These are phyloP conservation scores for Fusarium solani-melongenae DNA, from an alignment of 2,329 filamentous ascomycete species.

Conservation along the genomic window DNA sequence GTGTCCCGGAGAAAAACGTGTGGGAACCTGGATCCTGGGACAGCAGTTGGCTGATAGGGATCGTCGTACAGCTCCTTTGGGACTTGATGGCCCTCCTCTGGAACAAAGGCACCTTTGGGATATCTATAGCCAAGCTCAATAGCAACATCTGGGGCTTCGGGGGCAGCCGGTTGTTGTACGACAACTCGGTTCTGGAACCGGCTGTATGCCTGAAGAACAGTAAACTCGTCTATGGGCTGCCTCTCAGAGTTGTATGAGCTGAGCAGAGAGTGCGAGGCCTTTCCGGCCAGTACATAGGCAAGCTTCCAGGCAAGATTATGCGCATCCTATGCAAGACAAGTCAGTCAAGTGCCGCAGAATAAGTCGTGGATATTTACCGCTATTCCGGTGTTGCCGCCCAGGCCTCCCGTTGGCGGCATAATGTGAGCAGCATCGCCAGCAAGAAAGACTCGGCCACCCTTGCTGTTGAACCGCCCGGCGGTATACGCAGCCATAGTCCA, in stretches of 20 bases:
- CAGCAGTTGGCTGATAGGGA: background rate
- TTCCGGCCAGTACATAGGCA: background rate
- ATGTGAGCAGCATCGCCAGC: background rate
- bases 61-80: background rate
- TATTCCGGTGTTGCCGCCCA: background rate
- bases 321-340: background rate
- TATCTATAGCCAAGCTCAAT: background rate
- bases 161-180: background rate
- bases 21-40: background rate
- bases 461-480: background rate
- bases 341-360: background rate
- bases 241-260: background rate
- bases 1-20: background rate
- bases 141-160: background rate
- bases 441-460: background rate
- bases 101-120: background rate
- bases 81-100: background rate
- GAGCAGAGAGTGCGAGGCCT: background rate
- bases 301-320: background rate
- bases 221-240: background rate
- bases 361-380: background rate
- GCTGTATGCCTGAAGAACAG: background rate
- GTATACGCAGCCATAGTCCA: background rate
- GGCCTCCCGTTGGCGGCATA: background rate
- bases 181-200: background rate